Evolutionary conservation across 345 rosid species (phyloP).

Genomic region (Sisymbrium altissimum): DNA sequence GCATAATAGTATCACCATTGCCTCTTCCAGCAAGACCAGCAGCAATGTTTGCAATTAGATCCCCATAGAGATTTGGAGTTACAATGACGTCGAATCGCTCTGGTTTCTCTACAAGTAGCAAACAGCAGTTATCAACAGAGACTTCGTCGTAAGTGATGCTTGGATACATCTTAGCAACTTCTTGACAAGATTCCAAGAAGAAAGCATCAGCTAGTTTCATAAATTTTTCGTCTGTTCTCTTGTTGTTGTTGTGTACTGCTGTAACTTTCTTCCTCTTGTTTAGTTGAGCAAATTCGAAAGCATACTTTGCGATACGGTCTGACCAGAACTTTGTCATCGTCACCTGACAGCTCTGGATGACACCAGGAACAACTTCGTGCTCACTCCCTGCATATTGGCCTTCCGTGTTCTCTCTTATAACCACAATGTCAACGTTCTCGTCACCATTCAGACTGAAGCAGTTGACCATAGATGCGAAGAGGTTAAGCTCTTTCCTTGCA

Average conservation of each 20-base stretch:
- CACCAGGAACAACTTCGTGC: slow-evolving; percentile 56
- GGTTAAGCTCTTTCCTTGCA: slow-evolving; percentile 52
- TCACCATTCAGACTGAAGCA: slow-evolving; percentile 50
- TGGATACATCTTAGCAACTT: slow-evolving; percentile 69
- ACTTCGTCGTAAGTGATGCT: slow-evolving; percentile 62
- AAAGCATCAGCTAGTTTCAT: slow-evolving; percentile 83
- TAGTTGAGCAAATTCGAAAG: slow-evolving; percentile 73
- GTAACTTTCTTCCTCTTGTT: slow-evolving; percentile 75
- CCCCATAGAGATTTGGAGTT: slow-evolving; percentile 54
- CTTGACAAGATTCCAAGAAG: slow-evolving; percentile 79
- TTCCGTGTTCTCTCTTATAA: slow-evolving; percentile 52
- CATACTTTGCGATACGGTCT: slow-evolving; percentile 52
- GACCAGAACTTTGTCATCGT: slow-evolving; percentile 51
- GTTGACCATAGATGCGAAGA: slow-evolving; percentile 53
- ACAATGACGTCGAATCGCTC: slow-evolving; percentile 83
- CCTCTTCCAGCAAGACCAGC: slow-evolving; percentile 53
- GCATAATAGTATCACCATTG: slow-evolving; percentile 44
- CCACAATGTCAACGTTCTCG: slow-evolving; percentile 50
- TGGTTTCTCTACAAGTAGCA: slow-evolving; percentile 85
- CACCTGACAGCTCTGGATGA: slow-evolving; percentile 55
- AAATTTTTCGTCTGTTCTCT: no score
- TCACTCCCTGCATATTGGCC: slow-evolving; percentile 46
- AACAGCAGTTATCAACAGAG: slow-evolving; percentile 72
- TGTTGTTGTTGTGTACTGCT: slow-evolving; percentile 74
- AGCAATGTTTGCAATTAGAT: slow-evolving; percentile 46